Evolutionary conservation across 2,329 filamentous ascomycete species (phyloP).

Genomic region (Trichoderma endophyticum): DNA sequence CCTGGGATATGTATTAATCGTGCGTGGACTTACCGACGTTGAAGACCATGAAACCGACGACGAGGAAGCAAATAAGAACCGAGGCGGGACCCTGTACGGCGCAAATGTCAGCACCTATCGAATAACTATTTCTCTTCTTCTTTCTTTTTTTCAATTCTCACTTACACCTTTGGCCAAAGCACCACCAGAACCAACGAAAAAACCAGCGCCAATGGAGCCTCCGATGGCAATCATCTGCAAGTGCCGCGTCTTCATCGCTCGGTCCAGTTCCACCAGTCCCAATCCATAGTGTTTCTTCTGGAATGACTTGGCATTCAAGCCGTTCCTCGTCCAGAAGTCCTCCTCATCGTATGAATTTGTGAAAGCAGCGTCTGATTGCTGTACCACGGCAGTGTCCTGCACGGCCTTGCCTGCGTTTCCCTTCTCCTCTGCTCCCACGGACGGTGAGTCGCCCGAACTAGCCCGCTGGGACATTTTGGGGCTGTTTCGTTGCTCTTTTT

Average conservation of each 20-base stretch:
- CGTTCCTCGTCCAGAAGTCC: constrained; percentile 35
- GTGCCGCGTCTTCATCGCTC: constrained; percentile 54
- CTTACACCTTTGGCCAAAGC: constrained; percentile 52
- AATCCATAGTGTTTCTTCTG: constrained; percentile 32
- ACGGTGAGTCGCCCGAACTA: constrained; percentile 7
- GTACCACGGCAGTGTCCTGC: background rate
- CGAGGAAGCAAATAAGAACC: constrained; percentile 49
- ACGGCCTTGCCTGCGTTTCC: background rate
- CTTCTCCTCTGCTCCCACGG: constrained; percentile 5
- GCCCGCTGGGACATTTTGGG: constrained; percentile 13
- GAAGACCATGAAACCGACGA: constrained; percentile 60
- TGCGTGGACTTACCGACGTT: constrained; percentile 42
- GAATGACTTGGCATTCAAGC: constrained; percentile 37
- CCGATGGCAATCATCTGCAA: constrained; percentile 62
- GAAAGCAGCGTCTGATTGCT: constrained; percentile 4
- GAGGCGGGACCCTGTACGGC: constrained; percentile 36
- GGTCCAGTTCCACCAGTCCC: constrained; percentile 39
- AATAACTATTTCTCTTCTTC: background rate
- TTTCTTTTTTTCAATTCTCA: background rate
- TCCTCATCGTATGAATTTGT: constrained; percentile 27
- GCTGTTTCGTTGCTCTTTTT: background rate
- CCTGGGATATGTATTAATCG: too few relatives aligned
- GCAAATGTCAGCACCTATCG: background rate
- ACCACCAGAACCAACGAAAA: constrained; percentile 58
- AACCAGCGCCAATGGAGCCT: constrained; percentile 60